These are phyloP conservation scores for Leccinum pachyderme DNA, from an alignment of 1,284 basidiomycete species.

Conservation along the genomic window DNA sequence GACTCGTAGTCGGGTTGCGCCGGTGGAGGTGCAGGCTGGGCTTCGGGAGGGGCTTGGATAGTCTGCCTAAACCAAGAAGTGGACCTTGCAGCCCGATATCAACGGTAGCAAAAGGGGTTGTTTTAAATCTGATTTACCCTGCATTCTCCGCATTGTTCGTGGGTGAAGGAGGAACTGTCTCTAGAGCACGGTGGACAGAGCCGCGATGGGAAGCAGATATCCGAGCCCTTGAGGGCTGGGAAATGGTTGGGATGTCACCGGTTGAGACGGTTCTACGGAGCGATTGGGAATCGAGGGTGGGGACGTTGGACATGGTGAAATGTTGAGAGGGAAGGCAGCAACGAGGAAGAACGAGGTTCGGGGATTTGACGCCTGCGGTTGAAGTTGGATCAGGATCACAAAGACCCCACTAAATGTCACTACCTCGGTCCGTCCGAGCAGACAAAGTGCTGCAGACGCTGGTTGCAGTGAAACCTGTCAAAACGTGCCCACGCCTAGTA, in stretches of 20 bases:
- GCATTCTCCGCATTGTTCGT: conserved; percentile 12
- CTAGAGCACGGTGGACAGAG: conserved; percentile 23
- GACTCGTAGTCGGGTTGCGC: conserved; percentile 5
- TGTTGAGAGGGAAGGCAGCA: conserved; percentile 15
- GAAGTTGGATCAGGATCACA: conserved; percentile 17
- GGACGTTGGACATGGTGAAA: conserved; percentile 29
- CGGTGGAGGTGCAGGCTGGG: conserved; percentile 4
- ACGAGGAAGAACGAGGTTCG: conserved; percentile 16
- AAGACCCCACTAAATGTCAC: background rate
- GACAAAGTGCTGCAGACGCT: conserved; percentile 13
- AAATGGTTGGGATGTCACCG: conserved; percentile 32
- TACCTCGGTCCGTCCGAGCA: conserved; percentile 11
- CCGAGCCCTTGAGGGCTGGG: conserved; percentile 28
- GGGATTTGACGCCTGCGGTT: conserved; percentile 32
- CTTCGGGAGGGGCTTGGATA: conserved; percentile 17
- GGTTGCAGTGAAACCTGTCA: background rate
- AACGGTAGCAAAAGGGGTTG: conserved; percentile 14
- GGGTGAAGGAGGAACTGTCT: conserved; percentile 23
- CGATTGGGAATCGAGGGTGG: conserved; percentile 32
- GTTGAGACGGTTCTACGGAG: conserved; percentile 37
- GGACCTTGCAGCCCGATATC: conserved; percentile 19
- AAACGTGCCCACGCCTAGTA: background rate
- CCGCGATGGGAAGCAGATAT: conserved; percentile 29
- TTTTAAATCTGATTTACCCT: conserved; percentile 21
- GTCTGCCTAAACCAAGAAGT: conserved; percentile 29